Conservation (phyloP, 768 basidiomycete species). For the Suillus sp. region DNA sequence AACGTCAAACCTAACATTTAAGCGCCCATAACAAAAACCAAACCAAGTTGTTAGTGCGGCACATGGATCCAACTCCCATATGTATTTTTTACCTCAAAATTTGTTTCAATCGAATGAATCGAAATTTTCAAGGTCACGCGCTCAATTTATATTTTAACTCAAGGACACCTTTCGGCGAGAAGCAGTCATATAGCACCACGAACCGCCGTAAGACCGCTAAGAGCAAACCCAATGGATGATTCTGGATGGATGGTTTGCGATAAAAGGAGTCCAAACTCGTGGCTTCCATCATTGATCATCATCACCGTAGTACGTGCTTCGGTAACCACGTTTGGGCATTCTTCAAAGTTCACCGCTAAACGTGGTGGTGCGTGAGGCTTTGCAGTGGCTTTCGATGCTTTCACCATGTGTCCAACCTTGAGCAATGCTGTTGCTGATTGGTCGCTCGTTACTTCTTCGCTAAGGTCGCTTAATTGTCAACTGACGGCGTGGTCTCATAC, state of each 20-base stretch:
- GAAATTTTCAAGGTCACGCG: background rate
- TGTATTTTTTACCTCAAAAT: background rate
- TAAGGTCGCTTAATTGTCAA: background rate
- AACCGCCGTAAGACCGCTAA: background rate
- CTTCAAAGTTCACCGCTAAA: slow-evolving; percentile 3
- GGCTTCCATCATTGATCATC: slow-evolving; percentile 7
- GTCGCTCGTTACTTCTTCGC: background rate
- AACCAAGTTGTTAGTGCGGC: background rate
- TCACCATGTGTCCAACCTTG: background rate
- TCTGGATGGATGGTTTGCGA: no score
- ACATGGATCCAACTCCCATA: background rate
- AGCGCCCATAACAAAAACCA: slow-evolving; percentile 4
- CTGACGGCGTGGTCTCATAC: background rate
- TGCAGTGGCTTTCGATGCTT: background rate
- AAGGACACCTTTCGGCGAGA: background rate
- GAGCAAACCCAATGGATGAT: no score
- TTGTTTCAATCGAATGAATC: background rate
- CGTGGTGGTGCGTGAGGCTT: background rate
- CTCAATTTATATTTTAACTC: background rate
- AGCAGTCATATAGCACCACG: background rate
- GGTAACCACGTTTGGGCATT: background rate
- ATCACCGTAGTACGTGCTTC: background rate
- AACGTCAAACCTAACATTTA: background rate
- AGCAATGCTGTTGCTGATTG: background rate
- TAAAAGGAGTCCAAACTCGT: background rate